These are phyloP conservation scores for Penicillium nordicum DNA, from an alignment of 2,329 filamentous ascomycete genomes.

Conservation along the genomic window DNA sequence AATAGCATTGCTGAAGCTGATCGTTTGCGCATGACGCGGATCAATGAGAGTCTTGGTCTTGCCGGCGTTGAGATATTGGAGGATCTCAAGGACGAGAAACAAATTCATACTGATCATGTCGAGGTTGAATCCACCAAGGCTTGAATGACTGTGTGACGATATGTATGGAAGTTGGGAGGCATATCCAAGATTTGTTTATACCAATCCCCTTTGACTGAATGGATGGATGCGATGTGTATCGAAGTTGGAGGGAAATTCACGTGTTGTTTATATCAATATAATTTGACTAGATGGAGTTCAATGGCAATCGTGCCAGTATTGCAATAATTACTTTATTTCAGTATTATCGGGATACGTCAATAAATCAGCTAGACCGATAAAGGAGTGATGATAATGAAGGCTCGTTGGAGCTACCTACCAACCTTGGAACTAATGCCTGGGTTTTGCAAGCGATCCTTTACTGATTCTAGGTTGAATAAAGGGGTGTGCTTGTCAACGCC, in stretches of 20 bases:
- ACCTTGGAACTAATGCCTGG: too few species aligned
- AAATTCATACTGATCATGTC: constrained; percentile 14
- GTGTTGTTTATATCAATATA: neutral
- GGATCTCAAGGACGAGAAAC: constrained; percentile 24
- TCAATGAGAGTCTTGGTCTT: constrained; percentile 67
- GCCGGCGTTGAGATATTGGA: constrained; percentile 28
- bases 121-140: constrained; percentile 8
- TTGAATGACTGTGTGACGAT: neutral
- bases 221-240: too few species aligned
- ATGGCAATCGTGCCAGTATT: neutral
- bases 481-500: too few species aligned
- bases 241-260: too few species aligned
- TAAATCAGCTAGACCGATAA: too few species aligned
- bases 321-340: neutral
- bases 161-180: neutral
- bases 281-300: neutral
- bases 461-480: too few species aligned
- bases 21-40: constrained; percentile 66
- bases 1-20: constrained; percentile 36
- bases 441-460: too few species aligned
- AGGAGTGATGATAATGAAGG: too few species aligned
- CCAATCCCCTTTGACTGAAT: too few species aligned
- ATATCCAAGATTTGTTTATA: neutral
- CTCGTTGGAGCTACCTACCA: too few species aligned
- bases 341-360: too few species aligned